These are phyloP conservation scores for Calocybe cyanea DNA, from an alignment of 768 basidiomycete genomes.

Conservation along the genomic window DNA sequence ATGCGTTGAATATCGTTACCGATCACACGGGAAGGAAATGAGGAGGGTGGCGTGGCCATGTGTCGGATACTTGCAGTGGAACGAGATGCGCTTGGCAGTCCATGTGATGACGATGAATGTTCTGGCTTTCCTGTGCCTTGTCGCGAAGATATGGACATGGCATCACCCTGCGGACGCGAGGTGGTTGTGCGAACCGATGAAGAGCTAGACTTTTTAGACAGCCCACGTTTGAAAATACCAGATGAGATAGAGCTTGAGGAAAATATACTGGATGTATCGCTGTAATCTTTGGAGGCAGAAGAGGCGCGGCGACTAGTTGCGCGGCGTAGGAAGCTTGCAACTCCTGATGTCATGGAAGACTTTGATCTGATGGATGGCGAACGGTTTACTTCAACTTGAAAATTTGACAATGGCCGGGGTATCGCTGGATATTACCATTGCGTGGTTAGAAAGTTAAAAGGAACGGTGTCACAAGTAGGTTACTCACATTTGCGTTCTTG, in stretches of 20 bases:
- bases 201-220: conserved; percentile 49
- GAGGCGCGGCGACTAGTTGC: conserved; percentile 36
- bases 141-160: conserved; percentile 43
- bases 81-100: conserved; percentile 33
- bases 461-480: not conserved
- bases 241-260: conserved; percentile 34
- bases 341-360: conserved; percentile 51
- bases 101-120: conserved; percentile 19
- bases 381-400: conserved; percentile 39
- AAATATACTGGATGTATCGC: conserved; percentile 46
- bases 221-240: conserved; percentile 33
- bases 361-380: conserved; percentile 53
- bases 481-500: conserved; percentile 32
- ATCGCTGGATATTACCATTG: conserved; percentile 20
- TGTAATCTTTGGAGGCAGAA: conserved; percentile 36
- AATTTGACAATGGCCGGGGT: conserved; percentile 35
- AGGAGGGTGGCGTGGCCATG: conserved; percentile 55
- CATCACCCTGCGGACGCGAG: conserved; percentile 34
- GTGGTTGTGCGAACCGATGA: conserved; percentile 43
- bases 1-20: conserved; percentile 33
- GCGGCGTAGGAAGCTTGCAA: conserved; percentile 50
- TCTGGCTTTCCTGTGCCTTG: conserved; percentile 24
- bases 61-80: conserved; percentile 43
- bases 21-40: conserved; percentile 40
- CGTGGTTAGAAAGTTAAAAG: conserved; percentile 5